These are phyloP conservation scores for Plenodomus biglobosus DNA, from an alignment of 2,329 filamentous ascomycete genomes.

Conservation along the genomic window DNA sequence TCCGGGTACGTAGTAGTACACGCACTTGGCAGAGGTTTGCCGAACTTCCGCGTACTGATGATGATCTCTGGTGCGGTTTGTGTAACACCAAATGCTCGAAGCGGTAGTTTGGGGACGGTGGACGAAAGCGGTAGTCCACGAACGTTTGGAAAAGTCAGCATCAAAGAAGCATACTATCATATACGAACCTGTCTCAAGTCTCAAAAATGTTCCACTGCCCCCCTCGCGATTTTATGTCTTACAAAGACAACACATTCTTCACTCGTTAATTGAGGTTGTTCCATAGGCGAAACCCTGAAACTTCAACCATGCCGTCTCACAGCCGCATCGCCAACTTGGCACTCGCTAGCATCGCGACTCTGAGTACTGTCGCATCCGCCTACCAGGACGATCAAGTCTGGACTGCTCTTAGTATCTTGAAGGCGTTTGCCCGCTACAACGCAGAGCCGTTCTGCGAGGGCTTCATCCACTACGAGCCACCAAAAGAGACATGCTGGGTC, in stretches of 20 bases:
- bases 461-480: background rate
- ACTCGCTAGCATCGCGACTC: background rate
- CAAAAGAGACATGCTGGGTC: background rate
- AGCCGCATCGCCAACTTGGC: background rate
- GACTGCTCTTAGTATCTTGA: background rate
- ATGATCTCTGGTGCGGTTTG: background rate
- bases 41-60: background rate
- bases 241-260: background rate
- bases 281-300: background rate
- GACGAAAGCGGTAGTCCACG: constrained; percentile 8
- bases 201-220: no score
- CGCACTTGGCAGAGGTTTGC: background rate
- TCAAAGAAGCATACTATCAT: background rate
- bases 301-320: background rate
- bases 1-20: background rate
- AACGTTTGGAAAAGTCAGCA: background rate
- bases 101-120: background rate
- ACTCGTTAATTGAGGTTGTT: background rate
- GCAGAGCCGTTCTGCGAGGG: constrained; percentile 1
- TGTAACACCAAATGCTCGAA: background rate
- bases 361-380: constrained; percentile 1
- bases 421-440: background rate
- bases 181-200: background rate
- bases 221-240: no score
- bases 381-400: background rate